Conservation (phyloP, 2,329 filamentous ascomycete species). For the Chrysosporium keratinophilum region DNA sequence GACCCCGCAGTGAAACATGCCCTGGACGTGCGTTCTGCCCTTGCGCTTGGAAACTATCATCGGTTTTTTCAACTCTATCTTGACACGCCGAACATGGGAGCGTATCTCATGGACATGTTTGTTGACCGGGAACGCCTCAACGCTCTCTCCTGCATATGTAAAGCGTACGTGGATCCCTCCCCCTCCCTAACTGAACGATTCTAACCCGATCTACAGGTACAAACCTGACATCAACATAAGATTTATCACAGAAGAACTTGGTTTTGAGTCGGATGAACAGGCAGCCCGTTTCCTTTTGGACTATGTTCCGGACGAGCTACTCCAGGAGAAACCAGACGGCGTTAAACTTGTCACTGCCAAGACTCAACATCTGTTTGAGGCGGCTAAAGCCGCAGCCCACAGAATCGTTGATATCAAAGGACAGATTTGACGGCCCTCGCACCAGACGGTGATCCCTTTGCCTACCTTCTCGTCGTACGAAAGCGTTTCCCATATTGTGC, state of each 20-base stretch:
- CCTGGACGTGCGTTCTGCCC: constrained; percentile 75
- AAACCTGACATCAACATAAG: constrained; percentile 80
- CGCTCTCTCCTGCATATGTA: constrained; percentile 85
- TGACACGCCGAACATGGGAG: constrained; percentile 90
- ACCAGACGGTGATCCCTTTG: background rate
- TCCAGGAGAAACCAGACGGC: constrained; percentile 65
- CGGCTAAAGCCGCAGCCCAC: constrained; percentile 62
- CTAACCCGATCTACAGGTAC: constrained; percentile 51
- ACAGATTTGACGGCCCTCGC: constrained; percentile 51
- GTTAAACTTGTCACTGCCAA: constrained; percentile 66
- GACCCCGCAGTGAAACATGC: constrained; percentile 80
- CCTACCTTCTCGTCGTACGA: background rate
- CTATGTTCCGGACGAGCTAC: constrained; percentile 60
- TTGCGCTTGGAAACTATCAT: constrained; percentile 93
- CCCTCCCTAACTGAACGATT: background rate
- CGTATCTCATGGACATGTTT: constrained; percentile 99
- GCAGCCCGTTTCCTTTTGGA: constrained; percentile 84
- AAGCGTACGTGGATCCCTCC: constrained; percentile 51
- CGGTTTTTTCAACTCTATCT: constrained; percentile 95
- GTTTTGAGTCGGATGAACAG: constrained; percentile 85
- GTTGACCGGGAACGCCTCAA: constrained; percentile 83
- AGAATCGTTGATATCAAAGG: constrained; percentile 91
- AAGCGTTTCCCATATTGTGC: constrained; percentile 11
- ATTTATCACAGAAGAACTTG: constrained; percentile 90
- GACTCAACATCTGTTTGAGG: constrained; percentile 62